A percentile compares a stretch with the other conserved stretches of the same genome.
phyloP scores from a whole-genome alignment of 2,329 filamentous ascomycete genomes.

The Bipolaris oryzae region DNA sequence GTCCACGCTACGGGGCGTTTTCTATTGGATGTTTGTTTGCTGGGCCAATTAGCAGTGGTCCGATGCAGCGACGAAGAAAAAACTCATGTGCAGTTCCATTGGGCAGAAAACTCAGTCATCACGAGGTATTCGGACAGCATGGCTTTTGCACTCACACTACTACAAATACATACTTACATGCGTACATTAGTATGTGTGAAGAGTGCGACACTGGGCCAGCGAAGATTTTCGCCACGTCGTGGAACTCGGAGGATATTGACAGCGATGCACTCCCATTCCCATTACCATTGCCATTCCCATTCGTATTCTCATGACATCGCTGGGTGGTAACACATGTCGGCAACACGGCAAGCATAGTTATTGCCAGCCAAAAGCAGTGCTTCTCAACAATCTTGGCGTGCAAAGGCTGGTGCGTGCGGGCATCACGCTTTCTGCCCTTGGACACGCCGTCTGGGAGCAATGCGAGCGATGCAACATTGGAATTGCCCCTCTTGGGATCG shows the following conservation, averaged over 20 bases:
- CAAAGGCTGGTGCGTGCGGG: not conserved
- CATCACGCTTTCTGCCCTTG: not conserved
- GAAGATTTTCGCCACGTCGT: not conserved
- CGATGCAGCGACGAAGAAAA: not conserved
- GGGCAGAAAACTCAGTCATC: not conserved
- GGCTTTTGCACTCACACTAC: too few species aligned
- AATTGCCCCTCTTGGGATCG: not conserved
- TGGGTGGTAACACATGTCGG: not conserved
- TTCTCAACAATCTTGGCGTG: not conserved
- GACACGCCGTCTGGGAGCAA: not conserved
- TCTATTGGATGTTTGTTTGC: not conserved
- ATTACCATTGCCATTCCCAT: not conserved
- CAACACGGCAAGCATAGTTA: not conserved
- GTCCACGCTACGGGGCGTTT: not conserved
- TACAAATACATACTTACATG: too few species aligned
- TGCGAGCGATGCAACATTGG: not conserved
- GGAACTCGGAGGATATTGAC: not conserved
- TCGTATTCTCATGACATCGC: not conserved
- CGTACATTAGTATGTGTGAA: too few species aligned
- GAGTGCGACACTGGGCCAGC: not conserved
- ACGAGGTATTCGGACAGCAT: not conserved
- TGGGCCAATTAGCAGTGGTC: not conserved
- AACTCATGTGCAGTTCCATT: not conserved
- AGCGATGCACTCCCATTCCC: not conserved
- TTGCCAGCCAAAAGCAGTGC: not conserved